phyloP scores from a whole-genome alignment of 1,139 yeast species.

The Candida pseudoviswanathii region DNA sequence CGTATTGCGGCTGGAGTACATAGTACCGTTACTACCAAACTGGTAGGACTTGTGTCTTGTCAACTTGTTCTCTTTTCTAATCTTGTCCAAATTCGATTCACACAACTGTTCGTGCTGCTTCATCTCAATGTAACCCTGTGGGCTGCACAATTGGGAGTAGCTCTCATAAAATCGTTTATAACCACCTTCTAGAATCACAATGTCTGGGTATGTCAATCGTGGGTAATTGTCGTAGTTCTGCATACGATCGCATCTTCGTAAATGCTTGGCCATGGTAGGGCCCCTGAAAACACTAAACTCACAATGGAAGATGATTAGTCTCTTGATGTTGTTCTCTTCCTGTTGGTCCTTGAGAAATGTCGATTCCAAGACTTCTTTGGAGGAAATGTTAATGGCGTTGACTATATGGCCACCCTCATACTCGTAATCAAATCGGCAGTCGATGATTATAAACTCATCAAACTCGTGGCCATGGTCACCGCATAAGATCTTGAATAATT shows the following conservation, averaged over 20 bases:
- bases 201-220: constrained; percentile 78
- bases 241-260: constrained; percentile 80
- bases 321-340: constrained; percentile 20
- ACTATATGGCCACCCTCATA: constrained; percentile 89
- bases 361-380: constrained; percentile 67
- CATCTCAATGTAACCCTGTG: constrained; percentile 86
- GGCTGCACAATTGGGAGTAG: constrained; percentile 59
- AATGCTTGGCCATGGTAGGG: constrained; percentile 86
- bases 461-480: constrained; percentile 57
- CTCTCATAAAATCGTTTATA: constrained; percentile 73
- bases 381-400: constrained; percentile 77
- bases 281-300: constrained; percentile 93
- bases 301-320: constrained; percentile 82
- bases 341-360: constrained; percentile 30
- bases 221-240: constrained; percentile 79
- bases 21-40: constrained; percentile 11
- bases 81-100: constrained; percentile 70
- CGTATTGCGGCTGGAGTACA: background rate
- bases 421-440: constrained; percentile 92
- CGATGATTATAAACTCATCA: constrained; percentile 66
- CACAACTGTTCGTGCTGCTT: constrained; percentile 71
- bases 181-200: constrained; percentile 88
- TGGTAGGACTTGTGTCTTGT: constrained; percentile 40
- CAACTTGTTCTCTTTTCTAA: constrained; percentile 58
- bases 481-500: constrained; percentile 63